Percentiles rank a stretch among this genome's conserved stretches.
These are phyloP conservation scores for Nymphaea colorata DNA, from an alignment of 164 flowering plant species.

Conservation along the genomic window DNA sequence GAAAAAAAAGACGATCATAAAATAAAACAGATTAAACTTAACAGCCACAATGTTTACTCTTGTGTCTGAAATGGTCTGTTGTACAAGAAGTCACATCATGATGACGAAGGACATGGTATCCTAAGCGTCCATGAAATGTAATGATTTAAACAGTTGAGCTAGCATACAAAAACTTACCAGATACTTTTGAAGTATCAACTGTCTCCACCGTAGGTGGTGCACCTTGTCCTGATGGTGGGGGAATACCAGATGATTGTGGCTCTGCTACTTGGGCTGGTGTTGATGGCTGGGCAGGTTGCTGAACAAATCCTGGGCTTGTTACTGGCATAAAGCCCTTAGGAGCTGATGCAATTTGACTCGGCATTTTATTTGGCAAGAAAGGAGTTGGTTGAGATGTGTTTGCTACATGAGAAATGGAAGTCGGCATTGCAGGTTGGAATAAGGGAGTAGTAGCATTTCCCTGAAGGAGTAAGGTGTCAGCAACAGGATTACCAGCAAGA, in stretches of 20 bases:
- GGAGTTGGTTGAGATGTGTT: constrained; percentile 29
- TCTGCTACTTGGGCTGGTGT: constrained; percentile 48
- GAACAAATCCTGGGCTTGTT: constrained; percentile 36
- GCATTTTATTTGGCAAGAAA: constrained; percentile 33
- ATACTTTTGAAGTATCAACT: constrained; percentile 83
- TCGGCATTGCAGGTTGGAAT: constrained; percentile 36
- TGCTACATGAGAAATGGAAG: constrained; percentile 31
- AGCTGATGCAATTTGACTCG: constrained; percentile 36
- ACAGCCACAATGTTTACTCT: no score
- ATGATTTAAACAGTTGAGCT: no score
- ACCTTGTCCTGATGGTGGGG: constrained; percentile 45
- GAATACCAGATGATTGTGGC: constrained; percentile 10
- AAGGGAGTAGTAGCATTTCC: constrained; percentile 33
- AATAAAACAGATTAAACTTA: not conserved
- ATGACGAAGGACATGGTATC: no score
- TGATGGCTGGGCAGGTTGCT: constrained; percentile 56
- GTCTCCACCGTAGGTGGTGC: constrained; percentile 95
- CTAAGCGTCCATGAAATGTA: no score
- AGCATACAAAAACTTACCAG: constrained; percentile 35
- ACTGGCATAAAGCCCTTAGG: constrained; percentile 61
- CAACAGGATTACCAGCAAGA: not conserved
- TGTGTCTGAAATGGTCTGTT: no score
- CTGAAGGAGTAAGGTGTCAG: constrained; percentile 18
- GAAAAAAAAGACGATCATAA: not conserved
- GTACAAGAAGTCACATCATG: no score